Conservation (phyloP, 805 yeast genomes). For the Cyberlindnera amylophila region DNA sequence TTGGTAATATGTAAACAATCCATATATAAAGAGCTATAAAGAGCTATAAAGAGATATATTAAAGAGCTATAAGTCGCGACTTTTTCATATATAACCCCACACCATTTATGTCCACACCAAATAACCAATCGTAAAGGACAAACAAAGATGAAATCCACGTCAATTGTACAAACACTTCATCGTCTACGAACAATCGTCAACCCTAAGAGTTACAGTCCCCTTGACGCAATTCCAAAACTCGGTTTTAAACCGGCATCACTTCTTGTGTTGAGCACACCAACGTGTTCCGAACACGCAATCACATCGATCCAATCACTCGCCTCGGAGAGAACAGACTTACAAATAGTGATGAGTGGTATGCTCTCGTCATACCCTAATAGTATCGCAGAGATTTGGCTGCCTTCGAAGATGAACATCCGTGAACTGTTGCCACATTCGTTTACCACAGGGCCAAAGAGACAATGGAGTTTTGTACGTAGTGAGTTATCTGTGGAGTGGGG, state of each 20-base stretch:
- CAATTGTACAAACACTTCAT: neutral
- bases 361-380: slow-evolving; percentile 1
- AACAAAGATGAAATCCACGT: neutral
- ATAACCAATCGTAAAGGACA: no score
- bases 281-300: slow-evolving; percentile 5
- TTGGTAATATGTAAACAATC: no score
- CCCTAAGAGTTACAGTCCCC: neutral
- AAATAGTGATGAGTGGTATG: slow-evolving; percentile 2
- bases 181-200: slow-evolving; percentile 2
- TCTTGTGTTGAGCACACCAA: slow-evolving; percentile 6
- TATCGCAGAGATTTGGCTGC: slow-evolving; percentile 8
- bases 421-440: slow-evolving; percentile 1
- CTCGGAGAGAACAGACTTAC: neutral
- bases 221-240: neutral
- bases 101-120: no score
- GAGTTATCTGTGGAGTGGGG: neutral
- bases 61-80: no score
- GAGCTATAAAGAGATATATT: no score
- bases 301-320: neutral
- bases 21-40: no score
- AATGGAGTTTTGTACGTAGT: slow-evolving; percentile 4
- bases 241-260: slow-evolving; percentile 6
- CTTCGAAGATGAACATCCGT: neutral
- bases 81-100: no score
- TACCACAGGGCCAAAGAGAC: neutral